Percentiles rank a stretch among this genome's conserved stretches.
phyloP scores from a whole-genome alignment of 352 stramenopile species.

The Phytophthora cryptogea region DNA sequence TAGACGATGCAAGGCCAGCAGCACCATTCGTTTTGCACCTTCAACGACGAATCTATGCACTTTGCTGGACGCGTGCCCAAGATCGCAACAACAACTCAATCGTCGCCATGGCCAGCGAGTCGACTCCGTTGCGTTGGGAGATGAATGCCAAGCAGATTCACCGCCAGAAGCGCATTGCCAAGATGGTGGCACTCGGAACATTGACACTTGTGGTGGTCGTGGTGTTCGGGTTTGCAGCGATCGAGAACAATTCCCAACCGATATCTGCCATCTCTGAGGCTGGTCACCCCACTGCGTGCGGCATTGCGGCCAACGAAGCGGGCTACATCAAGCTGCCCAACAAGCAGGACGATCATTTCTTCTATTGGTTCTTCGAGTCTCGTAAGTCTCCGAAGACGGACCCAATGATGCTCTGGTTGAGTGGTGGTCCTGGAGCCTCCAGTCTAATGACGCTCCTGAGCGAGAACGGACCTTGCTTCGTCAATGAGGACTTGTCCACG shows the following conservation, averaged over 20 bases:
- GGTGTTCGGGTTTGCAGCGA: slow-evolving; percentile 17
- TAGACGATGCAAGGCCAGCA: neutral
- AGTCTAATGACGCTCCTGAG: slow-evolving; percentile 47
- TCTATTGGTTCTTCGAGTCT: slow-evolving; percentile 76
- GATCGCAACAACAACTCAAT: neutral
- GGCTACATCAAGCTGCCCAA: slow-evolving; percentile 54
- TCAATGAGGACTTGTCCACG: slow-evolving; percentile 46
- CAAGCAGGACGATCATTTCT: slow-evolving; percentile 53
- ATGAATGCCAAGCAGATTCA: slow-evolving; percentile 2
- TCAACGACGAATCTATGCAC: no score
- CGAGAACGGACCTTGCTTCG: slow-evolving; percentile 62
- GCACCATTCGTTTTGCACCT: neutral
- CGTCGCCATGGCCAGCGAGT: slow-evolving; percentile 24
- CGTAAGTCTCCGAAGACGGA: slow-evolving; percentile 38
- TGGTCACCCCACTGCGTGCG: slow-evolving; percentile 12
- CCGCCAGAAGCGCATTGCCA: slow-evolving; percentile 23
- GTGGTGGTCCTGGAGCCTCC: slow-evolving; percentile 52
- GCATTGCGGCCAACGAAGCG: slow-evolving; percentile 42
- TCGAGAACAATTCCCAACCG: neutral
- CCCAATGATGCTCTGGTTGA: slow-evolving; percentile 65
- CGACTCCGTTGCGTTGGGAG: slow-evolving; percentile 22
- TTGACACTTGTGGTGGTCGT: slow-evolving; percentile 16
- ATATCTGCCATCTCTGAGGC: neutral
- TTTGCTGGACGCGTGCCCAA: neutral
- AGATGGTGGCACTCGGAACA: slow-evolving; percentile 19